A percentile compares a stretch with the other conserved stretches of the same genome.
Evolutionary conservation across 192 early-diverging fungal genomes (phyloP).

Genomic region (Backusella australiensis): DNA sequence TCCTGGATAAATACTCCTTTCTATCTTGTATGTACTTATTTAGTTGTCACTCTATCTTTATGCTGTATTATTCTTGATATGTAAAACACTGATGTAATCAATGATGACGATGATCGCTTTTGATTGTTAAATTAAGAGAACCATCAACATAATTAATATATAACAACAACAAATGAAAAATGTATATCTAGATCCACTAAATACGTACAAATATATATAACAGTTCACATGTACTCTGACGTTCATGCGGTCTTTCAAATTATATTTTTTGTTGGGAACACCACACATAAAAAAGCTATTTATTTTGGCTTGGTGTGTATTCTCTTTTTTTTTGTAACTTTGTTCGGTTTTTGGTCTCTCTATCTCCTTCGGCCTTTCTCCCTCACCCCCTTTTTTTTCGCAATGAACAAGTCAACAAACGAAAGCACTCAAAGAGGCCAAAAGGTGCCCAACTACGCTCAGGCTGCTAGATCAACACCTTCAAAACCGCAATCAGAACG

Average conservation of each 20-base stretch:
- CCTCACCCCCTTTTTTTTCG: not conserved
- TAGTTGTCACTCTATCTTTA: too few species aligned
- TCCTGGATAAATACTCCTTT: not conserved
- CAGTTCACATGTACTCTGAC: slow-evolving; percentile 22
- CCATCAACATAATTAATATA: not conserved
- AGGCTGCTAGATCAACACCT: slow-evolving; percentile 7
- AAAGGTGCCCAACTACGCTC: not conserved
- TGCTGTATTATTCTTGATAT: too few species aligned
- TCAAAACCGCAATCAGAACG: not conserved
- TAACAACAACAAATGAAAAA: not conserved
- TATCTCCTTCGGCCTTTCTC: not conserved
- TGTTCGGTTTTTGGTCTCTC: slow-evolving; percentile 2
- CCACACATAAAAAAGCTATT: not conserved
- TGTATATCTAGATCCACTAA: not conserved
- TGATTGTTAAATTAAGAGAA: not conserved
- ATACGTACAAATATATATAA: not conserved
- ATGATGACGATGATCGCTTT: not conserved
- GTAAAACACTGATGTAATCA: not conserved
- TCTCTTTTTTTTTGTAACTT: slow-evolving; percentile 1
- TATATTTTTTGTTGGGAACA: not conserved
- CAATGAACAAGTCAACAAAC: not conserved
- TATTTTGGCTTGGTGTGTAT: not conserved
- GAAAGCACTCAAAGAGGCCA: not conserved
- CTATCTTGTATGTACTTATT: not conserved
- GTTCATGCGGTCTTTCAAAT: not conserved